A percentile compares a stretch with the other conserved stretches of the same genome.
Evolutionary conservation across 2,329 filamentous ascomycete genomes (phyloP).

Genomic region (Whalleya microplaca): DNA sequence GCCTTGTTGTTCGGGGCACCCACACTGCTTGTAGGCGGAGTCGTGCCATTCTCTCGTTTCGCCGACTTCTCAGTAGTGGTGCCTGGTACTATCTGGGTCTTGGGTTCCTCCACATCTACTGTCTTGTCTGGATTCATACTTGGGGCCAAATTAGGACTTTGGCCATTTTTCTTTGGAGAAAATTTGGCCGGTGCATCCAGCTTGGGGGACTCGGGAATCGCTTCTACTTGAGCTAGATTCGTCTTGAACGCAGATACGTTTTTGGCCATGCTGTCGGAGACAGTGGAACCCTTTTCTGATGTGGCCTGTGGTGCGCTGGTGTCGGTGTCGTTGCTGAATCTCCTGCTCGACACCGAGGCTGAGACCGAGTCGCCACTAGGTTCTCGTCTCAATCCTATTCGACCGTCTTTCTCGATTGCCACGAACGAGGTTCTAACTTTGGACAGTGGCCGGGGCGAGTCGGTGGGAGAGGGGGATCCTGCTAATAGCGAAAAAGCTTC

Average conservation of each 20-base stretch:
- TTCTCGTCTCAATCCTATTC: constrained; percentile 55
- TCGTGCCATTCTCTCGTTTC: constrained; percentile 22
- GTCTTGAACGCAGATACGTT: constrained; percentile 36
- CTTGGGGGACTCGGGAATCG: constrained; percentile 49
- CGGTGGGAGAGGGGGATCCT: constrained; percentile 41
- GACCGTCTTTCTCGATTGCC: constrained; percentile 68
- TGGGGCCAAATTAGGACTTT: constrained; percentile 34
- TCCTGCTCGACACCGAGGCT: constrained; percentile 41
- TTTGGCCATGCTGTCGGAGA: constrained; percentile 37
- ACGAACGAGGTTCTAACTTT: constrained; percentile 78
- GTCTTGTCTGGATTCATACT: constrained; percentile 46
- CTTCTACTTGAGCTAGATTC: constrained; percentile 41
- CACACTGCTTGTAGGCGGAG: constrained; percentile 20
- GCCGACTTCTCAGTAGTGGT: constrained; percentile 37
- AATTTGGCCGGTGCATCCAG: constrained; percentile 24
- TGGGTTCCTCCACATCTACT: constrained; percentile 43
- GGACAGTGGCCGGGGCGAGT: constrained; percentile 68
- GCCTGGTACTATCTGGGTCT: constrained; percentile 37
- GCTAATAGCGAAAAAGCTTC: constrained; percentile 38
- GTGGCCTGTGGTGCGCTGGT: constrained; percentile 43
- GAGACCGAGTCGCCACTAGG: constrained; percentile 47
- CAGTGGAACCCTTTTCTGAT: constrained; percentile 44
- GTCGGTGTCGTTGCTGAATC: constrained; percentile 44
- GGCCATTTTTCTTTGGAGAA: constrained; percentile 32
- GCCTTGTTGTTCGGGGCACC: constrained; percentile 28